Evolutionary conservation across 345 rosid species (phyloP), one percentile per base, ranked within the genome.

Genomic region (Eucalyptus viminalis): DNA sequence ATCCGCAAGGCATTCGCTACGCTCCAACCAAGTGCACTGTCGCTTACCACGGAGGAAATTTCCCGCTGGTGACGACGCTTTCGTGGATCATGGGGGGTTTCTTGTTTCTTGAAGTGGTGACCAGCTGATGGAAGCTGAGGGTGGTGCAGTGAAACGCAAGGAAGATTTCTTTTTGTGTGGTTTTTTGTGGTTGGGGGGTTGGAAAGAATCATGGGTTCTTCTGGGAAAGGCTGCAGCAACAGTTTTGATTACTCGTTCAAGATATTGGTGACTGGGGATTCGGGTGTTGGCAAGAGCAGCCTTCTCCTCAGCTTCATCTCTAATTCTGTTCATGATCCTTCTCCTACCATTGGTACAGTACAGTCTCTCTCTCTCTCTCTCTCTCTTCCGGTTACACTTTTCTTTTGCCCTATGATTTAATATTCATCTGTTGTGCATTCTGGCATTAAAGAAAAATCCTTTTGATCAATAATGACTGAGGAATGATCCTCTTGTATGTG

Each of bases 241-340:
- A 95, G 95, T 90, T 94, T 92, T 80, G 99, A 98, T 91, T 95
- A 96, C 87, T 97, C 99, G 27, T 98, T 98, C 91, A 98, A 98
- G 96, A 92, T 98, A 91, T 90, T 98, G 89, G 91, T 98, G 96
- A 93, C 96, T 87, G 99, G 99, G 60, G 99, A 98, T 91, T 97
- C 99, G n/a, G 96, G 97, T 80, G 99, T 98, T 90, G 99, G 99
- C 87, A 98, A 97, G 93, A 98, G 99, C 88, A 96, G 97, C 87
- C 92, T 98, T 54, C 99, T 98, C 89, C 93, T 97, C 80, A 95
- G 95, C 87, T 96, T 97, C 94, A 95, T 98, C 91, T 96, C 99
- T 87, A 92, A 93, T 76, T 91, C 92, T 92, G 92, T 94, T 88
- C 95, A 93, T 80, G 94, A 98, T 88, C 97, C 94, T 88, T 95